Percentiles rank a stretch among this genome's conserved stretches.
phyloP scores from a whole-genome alignment of 805 yeast species.

The Kuraishia molischiana region DNA sequence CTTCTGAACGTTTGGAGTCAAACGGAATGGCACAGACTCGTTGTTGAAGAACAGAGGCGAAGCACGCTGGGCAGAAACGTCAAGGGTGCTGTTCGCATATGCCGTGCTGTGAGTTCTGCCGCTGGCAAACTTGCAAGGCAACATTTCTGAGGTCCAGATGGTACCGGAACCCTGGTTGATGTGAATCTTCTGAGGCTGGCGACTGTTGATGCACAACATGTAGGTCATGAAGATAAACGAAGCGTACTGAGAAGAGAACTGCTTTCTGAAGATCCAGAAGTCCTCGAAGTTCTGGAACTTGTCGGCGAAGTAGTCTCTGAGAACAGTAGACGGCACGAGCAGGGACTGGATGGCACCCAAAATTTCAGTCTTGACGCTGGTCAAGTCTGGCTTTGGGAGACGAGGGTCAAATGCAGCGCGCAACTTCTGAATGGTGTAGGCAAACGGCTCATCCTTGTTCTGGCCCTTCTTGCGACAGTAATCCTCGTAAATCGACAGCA shows the following conservation, averaged over 20 bases:
- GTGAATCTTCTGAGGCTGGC: slow-evolving; percentile 91
- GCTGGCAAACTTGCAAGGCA: slow-evolving; percentile 74
- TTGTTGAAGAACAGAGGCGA: slow-evolving; percentile 84
- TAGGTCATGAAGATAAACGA: slow-evolving; percentile 86
- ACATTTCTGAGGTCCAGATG: slow-evolving; percentile 92
- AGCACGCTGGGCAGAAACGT: slow-evolving; percentile 39
- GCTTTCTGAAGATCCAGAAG: slow-evolving; percentile 95
- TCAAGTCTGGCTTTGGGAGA: slow-evolving; percentile 84
- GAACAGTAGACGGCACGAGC: slow-evolving; percentile 75
- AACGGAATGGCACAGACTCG: slow-evolving; percentile 91
- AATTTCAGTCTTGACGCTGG: slow-evolving; percentile 85
- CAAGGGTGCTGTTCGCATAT: slow-evolving; percentile 33
- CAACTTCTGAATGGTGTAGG: slow-evolving; percentile 74
- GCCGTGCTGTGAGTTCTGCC: slow-evolving; percentile 29
- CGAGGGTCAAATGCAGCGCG: slow-evolving; percentile 92
- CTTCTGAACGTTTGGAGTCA: slow-evolving; percentile 92
- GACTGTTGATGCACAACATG: slow-evolving; percentile 85
- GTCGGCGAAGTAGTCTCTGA: slow-evolving; percentile 67
- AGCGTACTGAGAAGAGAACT: slow-evolving; percentile 91
- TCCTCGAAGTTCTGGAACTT: slow-evolving; percentile 77
- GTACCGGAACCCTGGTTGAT: slow-evolving; percentile 75
- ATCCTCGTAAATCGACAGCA: slow-evolving; percentile 81
- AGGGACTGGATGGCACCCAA: slow-evolving; percentile 81
- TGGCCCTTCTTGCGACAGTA: slow-evolving; percentile 66
- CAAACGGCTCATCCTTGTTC: slow-evolving; percentile 83